Evolutionary conservation across 2,329 filamentous ascomycete species (phyloP).

Genomic region (Penicillium fuscoglaucum): DNA sequence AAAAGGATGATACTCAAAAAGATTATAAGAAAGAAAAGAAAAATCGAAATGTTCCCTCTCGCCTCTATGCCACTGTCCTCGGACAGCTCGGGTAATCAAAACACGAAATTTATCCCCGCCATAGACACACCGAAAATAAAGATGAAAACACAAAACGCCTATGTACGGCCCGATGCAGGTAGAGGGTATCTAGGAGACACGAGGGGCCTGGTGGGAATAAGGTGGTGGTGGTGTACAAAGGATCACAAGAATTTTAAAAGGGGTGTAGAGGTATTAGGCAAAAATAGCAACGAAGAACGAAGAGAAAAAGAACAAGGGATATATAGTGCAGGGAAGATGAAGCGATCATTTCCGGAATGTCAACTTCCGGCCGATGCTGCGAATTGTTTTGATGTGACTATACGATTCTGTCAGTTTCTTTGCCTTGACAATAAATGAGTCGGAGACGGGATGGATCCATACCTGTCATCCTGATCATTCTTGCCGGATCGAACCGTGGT

Average conservation of each 20-base stretch:
- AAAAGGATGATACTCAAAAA: not conserved
- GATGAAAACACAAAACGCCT: conserved; percentile 21
- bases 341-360: conserved; percentile 28
- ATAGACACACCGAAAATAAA: conserved; percentile 5
- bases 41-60: conserved; percentile 22
- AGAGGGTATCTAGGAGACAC: conserved; percentile 28
- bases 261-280: conserved; percentile 6
- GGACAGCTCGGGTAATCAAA: not conserved
- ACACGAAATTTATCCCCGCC: conserved; percentile 1
- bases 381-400: conserved; percentile 37
- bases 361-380: conserved; percentile 40
- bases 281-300: conserved; percentile 5
- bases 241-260: conserved; percentile 1
- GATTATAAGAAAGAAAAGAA: not conserved
- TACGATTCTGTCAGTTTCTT: conserved; percentile 6
- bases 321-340: not conserved
- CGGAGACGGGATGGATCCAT: conserved; percentile 9
- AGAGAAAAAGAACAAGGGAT: not conserved
- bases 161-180: conserved; percentile 26
- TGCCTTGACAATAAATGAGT: not conserved
- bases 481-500: conserved; percentile 27
- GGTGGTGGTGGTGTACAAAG: conserved; percentile 10
- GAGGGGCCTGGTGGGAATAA: conserved; percentile 2
- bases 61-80: conserved; percentile 12
- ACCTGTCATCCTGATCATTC: conserved; percentile 37